These are phyloP conservation scores for Nothomitra cinnamomea DNA, from an alignment of 2,329 filamentous ascomycete species.

Conservation along the genomic window DNA sequence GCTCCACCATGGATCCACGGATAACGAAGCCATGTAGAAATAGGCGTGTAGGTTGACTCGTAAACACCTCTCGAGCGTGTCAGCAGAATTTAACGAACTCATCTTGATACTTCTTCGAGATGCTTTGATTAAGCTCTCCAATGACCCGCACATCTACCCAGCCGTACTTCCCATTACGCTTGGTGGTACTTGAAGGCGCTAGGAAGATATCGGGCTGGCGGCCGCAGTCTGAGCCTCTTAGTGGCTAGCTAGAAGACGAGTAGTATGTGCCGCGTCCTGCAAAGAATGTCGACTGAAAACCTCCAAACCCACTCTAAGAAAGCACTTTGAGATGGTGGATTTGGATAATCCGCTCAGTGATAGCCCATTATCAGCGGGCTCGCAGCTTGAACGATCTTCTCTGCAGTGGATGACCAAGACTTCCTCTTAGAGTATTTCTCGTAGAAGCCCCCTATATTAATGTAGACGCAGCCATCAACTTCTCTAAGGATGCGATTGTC, in stretches of 20 bases:
- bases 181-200: no score
- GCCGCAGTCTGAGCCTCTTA: no score
- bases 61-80: conserved; percentile 16
- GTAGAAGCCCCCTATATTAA: conserved; percentile 13
- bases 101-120: background rate
- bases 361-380: background rate
- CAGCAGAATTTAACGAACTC: conserved; percentile 1
- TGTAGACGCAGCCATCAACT: conserved; percentile 12
- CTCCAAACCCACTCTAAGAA: conserved; percentile 5
- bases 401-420: background rate
- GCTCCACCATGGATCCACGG: no score
- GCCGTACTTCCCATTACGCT: no score
- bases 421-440: conserved; percentile 6
- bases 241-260: no score
- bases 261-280: no score
- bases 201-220: no score
- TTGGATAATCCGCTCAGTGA: conserved; percentile 4
- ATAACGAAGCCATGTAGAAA: conserved; percentile 25
- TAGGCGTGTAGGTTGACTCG: conserved; percentile 18
- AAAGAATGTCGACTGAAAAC: background rate
- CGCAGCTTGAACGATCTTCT: background rate
- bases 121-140: conserved; percentile 5
- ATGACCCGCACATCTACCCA: conserved; percentile 7
- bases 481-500: conserved; percentile 16
- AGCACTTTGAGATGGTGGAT: background rate